Base-by-base conservation (phyloP, 2,329 filamentous ascomycete species). In the Aureobasidium sp. region DNA sequence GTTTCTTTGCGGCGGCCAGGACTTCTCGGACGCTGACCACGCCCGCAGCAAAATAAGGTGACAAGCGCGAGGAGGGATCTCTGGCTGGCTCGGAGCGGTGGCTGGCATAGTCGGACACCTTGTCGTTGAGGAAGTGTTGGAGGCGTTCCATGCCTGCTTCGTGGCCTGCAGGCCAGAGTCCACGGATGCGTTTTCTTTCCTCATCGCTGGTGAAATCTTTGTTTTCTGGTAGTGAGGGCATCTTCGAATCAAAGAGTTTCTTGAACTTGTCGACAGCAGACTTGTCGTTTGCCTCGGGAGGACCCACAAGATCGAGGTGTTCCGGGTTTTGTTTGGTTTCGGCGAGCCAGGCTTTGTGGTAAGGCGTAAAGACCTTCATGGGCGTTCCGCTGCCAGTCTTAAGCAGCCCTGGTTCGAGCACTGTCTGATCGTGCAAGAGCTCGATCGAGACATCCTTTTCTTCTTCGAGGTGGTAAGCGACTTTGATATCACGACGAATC, bases 161-260 rank as follows among this genome's bases (percentile, higher is more conserved):
- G 64, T 79, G 75, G 1, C 77, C 77, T 5, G 77, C 70, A 11
- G 77, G 78, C 77, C 77, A 80, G 5, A 79, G 70, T 44, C 75
- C 74, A 20, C 76, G 71, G 11, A 79, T 73, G 15, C 73, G 68
- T 17, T 75, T 72, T 17, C 66, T 67, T 20, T 78, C 76, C 55
- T 77, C 73, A 5, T 75, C 67, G 12, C 64, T 72, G 6, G 65
- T 61, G 62, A 77, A 79, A 42, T 72, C 68, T 64, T 80, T 79
- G 65, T 72, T 76, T 48, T 75, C 70, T 17, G 73, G 73, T 15
- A 75, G 64, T 1, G 68, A 62, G 1, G 77, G 77, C 0, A 75
- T 67, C 66, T 76, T 62, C 47, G 76, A 75, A 6, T 82, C 77
- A 66, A 93, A 93, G 0, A 91, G 70, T 0, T 76, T 69, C 5